Evolutionary conservation across 1,284 basidiomycete genomes (phyloP).

Genomic region (Clitocybe nebularis): DNA sequence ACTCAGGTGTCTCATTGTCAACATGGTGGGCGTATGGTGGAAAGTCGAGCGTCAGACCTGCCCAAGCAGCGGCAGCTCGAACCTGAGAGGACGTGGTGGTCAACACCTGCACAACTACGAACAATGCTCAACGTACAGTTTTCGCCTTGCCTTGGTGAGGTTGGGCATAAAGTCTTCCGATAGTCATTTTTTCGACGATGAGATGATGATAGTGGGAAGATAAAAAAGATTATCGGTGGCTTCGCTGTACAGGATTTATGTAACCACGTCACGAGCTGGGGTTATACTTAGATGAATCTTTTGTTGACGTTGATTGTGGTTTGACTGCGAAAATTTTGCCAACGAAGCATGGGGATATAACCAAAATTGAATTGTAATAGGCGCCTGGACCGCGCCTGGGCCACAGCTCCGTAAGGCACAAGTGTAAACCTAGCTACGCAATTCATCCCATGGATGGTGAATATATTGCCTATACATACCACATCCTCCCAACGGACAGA

Average conservation of each 20-base stretch:
- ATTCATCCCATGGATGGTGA: neutral
- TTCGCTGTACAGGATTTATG: constrained; percentile 1
- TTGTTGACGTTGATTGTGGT: neutral
- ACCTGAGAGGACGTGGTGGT: constrained; percentile 41
- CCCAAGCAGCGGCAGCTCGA: constrained; percentile 68
- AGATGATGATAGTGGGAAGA: constrained; percentile 5
- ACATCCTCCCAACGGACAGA: too few relatives aligned
- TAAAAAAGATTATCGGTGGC: neutral
- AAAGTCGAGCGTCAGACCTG: constrained; percentile 63
- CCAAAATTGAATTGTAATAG: too few relatives aligned
- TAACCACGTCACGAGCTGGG: constrained; percentile 2
- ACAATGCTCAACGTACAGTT: constrained; percentile 38
- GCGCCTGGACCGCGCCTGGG: too few relatives aligned
- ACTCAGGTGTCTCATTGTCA: constrained; percentile 78
- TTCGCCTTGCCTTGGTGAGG: constrained; percentile 40
- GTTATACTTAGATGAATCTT: neutral
- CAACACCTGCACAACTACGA: constrained; percentile 2
- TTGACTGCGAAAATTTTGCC: too few relatives aligned
- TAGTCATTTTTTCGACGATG: constrained; percentile 40
- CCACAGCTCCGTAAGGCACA: too few relatives aligned
- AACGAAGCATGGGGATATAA: too few relatives aligned
- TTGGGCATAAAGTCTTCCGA: constrained; percentile 60
- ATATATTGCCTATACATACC: too few relatives aligned
- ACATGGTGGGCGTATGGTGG: constrained; percentile 63
- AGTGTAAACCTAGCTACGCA: neutral